These are phyloP conservation scores for Elongisporangium prolatum DNA, from an alignment of 352 stramenopile species.

Conservation along the genomic window DNA sequence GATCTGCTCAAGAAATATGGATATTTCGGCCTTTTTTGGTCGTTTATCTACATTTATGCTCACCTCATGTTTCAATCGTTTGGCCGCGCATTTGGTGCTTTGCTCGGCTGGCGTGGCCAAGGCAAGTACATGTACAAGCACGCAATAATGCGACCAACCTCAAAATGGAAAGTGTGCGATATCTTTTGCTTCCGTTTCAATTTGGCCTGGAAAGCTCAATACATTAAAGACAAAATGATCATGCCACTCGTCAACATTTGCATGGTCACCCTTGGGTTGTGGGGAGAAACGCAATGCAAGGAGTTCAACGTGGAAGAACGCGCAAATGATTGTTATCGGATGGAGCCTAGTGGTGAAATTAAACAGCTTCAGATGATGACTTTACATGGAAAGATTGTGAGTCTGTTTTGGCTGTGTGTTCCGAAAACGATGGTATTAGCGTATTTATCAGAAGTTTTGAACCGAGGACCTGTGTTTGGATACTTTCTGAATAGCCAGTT, in stretches of 20 bases:
- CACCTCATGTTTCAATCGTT: constrained; percentile 51
- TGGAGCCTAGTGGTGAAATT: constrained; percentile 49
- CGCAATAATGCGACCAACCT: constrained; percentile 13
- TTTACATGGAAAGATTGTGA: constrained; percentile 57
- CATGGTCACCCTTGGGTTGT: constrained; percentile 39
- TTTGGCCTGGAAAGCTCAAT: constrained; percentile 48
- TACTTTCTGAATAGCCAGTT: constrained; percentile 64
- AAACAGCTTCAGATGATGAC: constrained; percentile 75
- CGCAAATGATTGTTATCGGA: constrained; percentile 46
- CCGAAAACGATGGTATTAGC: constrained; percentile 36
- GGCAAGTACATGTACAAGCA: constrained; percentile 46
- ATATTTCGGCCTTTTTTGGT: constrained; percentile 24
- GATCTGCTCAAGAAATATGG: constrained; percentile 40
- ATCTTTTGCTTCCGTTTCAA: constrained; percentile 54
- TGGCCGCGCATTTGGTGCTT: constrained; percentile 22
- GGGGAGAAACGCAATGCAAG: constrained; percentile 40
- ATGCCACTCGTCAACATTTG: constrained; percentile 44
- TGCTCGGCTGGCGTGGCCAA: constrained; percentile 32
- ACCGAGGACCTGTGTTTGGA: constrained; percentile 46
- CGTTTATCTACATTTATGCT: constrained; percentile 50
- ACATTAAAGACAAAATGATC: constrained; percentile 54
- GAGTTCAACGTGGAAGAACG: constrained; percentile 57
- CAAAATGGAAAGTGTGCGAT: constrained; percentile 27
- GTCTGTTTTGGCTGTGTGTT: constrained; percentile 60
- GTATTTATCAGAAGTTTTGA: constrained; percentile 50